Conservation (phyloP, 305 asterid species). For the Fraxinus greggii region DNA sequence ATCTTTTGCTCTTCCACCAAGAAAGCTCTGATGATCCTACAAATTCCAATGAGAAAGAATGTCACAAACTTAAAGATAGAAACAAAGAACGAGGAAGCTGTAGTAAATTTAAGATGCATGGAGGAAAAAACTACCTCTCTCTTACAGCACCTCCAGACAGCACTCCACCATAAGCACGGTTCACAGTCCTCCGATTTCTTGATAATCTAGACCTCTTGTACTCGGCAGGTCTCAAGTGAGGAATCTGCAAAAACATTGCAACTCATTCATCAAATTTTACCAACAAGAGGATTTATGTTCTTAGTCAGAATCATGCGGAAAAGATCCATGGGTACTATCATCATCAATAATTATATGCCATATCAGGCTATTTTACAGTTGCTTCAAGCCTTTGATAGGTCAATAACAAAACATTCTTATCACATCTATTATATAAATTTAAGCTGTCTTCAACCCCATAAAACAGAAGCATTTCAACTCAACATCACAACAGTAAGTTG, state of each 20-base stretch:
- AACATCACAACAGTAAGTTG: not conserved
- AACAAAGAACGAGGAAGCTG: not conserved
- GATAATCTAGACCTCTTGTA: constrained; percentile 77
- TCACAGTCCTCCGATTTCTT: constrained; percentile 75
- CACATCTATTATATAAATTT: not conserved
- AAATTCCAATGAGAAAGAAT: not conserved
- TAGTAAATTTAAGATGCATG: not conserved
- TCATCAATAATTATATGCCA: not conserved
- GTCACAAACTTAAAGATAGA: not conserved
- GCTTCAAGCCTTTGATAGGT: not conserved
- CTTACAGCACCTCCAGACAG: constrained; percentile 79
- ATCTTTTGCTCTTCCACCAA: constrained; percentile 84
- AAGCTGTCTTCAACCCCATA: not conserved
- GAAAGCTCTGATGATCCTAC: constrained; percentile 80
- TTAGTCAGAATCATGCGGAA: not conserved
- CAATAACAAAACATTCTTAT: not conserved
- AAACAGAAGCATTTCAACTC: not conserved
- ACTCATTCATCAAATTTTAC: not conserved
- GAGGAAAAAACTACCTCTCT: constrained; percentile 47
- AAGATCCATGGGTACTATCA: not conserved
- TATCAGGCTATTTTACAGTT: not conserved
- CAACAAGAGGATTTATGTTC: not conserved
- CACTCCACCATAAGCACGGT: constrained; percentile 84
- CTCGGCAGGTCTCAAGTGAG: constrained; percentile 79
- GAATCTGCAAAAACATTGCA: constrained; percentile 44